Conservation (phyloP, 305 asterid species). For the Andrographis paniculata region DNA sequence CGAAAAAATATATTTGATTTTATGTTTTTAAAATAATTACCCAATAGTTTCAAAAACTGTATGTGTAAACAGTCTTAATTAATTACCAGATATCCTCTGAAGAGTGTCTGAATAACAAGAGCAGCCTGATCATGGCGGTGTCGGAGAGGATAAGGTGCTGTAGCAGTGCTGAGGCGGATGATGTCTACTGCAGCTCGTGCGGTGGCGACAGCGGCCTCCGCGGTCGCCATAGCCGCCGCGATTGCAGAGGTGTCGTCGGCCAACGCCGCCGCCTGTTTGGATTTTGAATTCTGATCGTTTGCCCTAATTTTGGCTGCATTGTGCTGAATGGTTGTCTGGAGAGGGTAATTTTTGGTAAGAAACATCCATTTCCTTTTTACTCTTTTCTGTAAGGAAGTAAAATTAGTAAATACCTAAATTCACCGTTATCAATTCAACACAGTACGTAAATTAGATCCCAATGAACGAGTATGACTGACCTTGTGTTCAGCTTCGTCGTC, state of each 20-base stretch:
- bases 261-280: constrained; percentile 14
- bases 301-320: constrained; percentile 21
- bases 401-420: too few species aligned
- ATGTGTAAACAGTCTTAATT: too few species aligned
- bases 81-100: constrained; percentile 84
- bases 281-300: constrained; percentile 15
- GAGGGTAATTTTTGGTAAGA: constrained; percentile 25
- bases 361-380: constrained; percentile 72
- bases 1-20: too few species aligned
- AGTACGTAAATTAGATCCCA: too few species aligned
- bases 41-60: too few species aligned
- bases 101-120: constrained; percentile 46
- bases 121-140: constrained; percentile 56
- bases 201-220: constrained; percentile 46
- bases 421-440: too few species aligned
- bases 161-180: constrained; percentile 24
- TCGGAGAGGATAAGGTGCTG: constrained; percentile 17
- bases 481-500: constrained; percentile 37
- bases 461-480: too few species aligned
- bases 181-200: constrained; percentile 47
- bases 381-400: constrained; percentile 43
- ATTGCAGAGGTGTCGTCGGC: constrained; percentile 22
- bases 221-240: constrained; percentile 44
- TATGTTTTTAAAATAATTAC: too few species aligned
- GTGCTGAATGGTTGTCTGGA: constrained; percentile 58